These are phyloP conservation scores for Priceomyces melissophilus DNA, from an alignment of 805 yeast genomes.

Conservation along the genomic window DNA sequence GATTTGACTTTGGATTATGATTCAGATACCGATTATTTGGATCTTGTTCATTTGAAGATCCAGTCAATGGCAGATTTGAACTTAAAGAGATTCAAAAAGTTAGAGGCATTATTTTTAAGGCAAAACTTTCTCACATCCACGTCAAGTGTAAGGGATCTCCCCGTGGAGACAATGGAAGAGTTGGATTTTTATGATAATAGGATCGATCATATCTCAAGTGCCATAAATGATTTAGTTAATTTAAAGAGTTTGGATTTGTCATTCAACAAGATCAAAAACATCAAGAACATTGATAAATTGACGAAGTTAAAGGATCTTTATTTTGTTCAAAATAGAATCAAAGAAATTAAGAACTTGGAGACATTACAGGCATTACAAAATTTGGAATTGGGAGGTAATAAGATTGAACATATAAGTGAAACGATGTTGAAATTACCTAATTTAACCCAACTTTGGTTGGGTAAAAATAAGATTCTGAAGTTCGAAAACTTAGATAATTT, in stretches of 20 bases:
- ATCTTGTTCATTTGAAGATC: slow-evolving; percentile 69
- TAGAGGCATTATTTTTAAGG: slow-evolving; percentile 68
- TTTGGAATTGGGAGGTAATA: slow-evolving; percentile 90
- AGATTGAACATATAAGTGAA: slow-evolving; percentile 54
- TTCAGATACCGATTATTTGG: slow-evolving; percentile 57
- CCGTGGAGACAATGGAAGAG: slow-evolving; percentile 61
- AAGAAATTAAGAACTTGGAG: slow-evolving; percentile 64
- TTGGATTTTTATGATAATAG: slow-evolving; percentile 91
- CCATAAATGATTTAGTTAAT: slow-evolving; percentile 55
- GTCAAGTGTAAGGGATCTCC: slow-evolving; percentile 53
- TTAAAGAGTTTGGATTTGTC: slow-evolving; percentile 72
- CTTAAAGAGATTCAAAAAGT: slow-evolving; percentile 50
- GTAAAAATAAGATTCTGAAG: slow-evolving; percentile 72
- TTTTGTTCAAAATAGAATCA: slow-evolving; percentile 85
- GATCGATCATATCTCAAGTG: slow-evolving; percentile 78
- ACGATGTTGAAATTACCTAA: slow-evolving; percentile 52
- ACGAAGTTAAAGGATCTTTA: slow-evolving; percentile 63
- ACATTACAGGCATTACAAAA: slow-evolving; percentile 55
- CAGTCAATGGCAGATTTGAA: slow-evolving; percentile 58
- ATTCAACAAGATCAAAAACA: slow-evolving; percentile 83
- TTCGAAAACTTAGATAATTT: slow-evolving; percentile 62
- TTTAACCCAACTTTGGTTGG: slow-evolving; percentile 84
- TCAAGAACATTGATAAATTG: slow-evolving; percentile 70
- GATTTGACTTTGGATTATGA: slow-evolving; percentile 59
- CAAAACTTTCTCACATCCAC: slow-evolving; percentile 80